Conservation (phyloP, 2,329 filamentous ascomycete species). For the Calonectria pseudoreteaudii region DNA sequence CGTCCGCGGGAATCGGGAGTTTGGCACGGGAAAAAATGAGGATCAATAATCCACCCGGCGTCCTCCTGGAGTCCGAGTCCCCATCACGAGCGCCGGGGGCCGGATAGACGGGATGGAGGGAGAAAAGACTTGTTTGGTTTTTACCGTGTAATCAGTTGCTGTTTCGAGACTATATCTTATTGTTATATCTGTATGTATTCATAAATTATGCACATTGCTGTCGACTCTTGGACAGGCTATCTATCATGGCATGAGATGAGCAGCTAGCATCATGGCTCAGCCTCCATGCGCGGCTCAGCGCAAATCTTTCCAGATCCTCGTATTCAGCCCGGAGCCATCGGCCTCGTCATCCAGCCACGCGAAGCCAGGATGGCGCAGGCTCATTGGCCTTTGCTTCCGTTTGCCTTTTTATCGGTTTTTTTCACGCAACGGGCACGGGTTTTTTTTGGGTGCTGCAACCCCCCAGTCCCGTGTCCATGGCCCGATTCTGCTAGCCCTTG, state of each 20-base stretch:
- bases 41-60: neutral
- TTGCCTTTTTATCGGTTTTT: slow-evolving; percentile 11
- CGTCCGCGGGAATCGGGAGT: neutral
- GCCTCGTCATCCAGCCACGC: slow-evolving; percentile 7
- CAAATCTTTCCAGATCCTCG: neutral
- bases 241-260: slow-evolving; percentile 7
- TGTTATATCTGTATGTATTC: neutral
- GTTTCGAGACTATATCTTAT: neutral
- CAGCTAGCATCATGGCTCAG: neutral
- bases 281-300: slow-evolving; percentile 1
- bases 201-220: neutral
- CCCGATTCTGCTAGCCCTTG: slow-evolving; percentile 2
- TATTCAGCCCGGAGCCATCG: slow-evolving; percentile 20
- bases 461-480: neutral
- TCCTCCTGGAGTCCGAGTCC: neutral
- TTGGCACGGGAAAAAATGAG: neutral
- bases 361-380: slow-evolving; percentile 8
- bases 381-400: neutral
- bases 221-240: neutral
- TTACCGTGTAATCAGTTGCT: neutral
- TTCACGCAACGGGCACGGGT: slow-evolving; percentile 1
- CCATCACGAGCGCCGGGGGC: neutral
- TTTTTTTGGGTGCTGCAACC: neutral
- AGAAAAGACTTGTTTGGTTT: neutral
- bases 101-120: neutral